Evolutionary conservation across 192 early-diverging fungal genomes (phyloP).

Genomic region (Coemansia sp.): DNA sequence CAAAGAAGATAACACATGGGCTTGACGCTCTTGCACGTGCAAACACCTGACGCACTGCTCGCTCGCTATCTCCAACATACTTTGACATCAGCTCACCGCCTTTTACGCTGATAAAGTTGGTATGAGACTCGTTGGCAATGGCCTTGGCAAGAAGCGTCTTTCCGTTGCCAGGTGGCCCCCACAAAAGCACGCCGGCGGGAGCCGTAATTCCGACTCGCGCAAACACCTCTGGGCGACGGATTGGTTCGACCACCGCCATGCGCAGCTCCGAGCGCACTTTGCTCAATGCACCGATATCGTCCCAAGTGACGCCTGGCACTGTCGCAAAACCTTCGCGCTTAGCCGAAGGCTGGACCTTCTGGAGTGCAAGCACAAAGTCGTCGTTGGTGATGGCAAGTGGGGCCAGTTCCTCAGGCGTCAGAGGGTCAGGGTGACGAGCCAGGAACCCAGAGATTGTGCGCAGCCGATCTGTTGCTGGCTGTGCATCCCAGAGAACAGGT

Average conservation of each 20-base stretch:
- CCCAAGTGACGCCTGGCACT: constrained; percentile 94
- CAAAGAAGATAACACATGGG: constrained; percentile 98
- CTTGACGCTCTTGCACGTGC: constrained; percentile 85
- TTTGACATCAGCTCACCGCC: constrained; percentile 98
- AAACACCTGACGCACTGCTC: constrained; percentile 94
- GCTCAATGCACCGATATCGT: constrained; percentile 89
- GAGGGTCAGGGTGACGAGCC: constrained; percentile 62
- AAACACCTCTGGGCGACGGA: constrained; percentile 87
- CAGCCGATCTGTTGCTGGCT: constrained; percentile 49
- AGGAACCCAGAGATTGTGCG: constrained; percentile 75
- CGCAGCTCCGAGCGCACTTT: constrained; percentile 87
- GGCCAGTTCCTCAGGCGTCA: constrained; percentile 79
- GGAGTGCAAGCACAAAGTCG: constrained; percentile 84
- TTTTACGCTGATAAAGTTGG: constrained; percentile 98
- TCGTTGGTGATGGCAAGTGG: constrained; percentile 75
- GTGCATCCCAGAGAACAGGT: constrained; percentile 33
- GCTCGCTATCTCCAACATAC: constrained; percentile 98
- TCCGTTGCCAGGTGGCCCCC: constrained; percentile 98
- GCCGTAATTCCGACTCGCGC: constrained; percentile 83
- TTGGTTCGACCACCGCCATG: constrained; percentile 96
- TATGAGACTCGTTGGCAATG: constrained; percentile 94
- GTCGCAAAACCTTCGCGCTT: constrained; percentile 99
- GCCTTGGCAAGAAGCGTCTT: constrained; percentile 98
- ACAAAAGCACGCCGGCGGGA: constrained; percentile 90
- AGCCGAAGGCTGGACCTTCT: constrained; percentile 91